Percentiles rank a stretch among this genome's conserved stretches.
Conservation (phyloP, 2,329 filamentous ascomycete genomes). For the Microascus cirrosus region DNA sequence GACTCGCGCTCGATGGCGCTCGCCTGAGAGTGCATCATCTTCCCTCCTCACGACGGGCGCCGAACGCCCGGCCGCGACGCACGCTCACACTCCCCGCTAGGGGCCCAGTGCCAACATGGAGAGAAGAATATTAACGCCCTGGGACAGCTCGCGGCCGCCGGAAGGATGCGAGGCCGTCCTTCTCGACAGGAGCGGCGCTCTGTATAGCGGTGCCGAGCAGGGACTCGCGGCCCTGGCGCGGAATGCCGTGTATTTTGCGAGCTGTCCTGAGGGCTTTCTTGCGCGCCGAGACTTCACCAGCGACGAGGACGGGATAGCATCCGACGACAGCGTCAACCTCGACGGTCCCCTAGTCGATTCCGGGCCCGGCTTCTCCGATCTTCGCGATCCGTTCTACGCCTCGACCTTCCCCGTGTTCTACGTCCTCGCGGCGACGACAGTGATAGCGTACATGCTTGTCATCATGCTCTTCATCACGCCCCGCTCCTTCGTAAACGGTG, state of each 20-base stretch:
- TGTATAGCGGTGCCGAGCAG: conserved; percentile 39
- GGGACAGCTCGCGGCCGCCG: conserved; percentile 1
- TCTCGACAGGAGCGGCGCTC: conserved; percentile 30
- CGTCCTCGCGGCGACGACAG: conserved; percentile 80
- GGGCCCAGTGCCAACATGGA: neutral
- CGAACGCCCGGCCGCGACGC: neutral
- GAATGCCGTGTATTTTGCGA: conserved; percentile 47
- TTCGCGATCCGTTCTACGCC: conserved; percentile 82
- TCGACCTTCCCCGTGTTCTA: conserved; percentile 91
- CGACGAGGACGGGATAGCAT: conserved; percentile 23
- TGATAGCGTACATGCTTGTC: conserved; percentile 83
- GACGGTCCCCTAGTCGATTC: conserved; percentile 16
- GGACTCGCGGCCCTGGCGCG: conserved; percentile 44
- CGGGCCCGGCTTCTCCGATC: conserved; percentile 40
- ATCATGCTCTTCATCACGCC: conserved; percentile 92
- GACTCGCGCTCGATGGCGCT: conserved; percentile 1
- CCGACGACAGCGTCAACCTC: conserved; percentile 22
- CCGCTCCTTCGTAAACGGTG: conserved; percentile 83
- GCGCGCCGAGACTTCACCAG: conserved; percentile 22
- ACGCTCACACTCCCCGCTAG: neutral
- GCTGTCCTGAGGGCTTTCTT: conserved; percentile 23
- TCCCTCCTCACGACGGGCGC: neutral
- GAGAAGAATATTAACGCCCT: neutral
- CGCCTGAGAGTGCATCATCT: neutral
- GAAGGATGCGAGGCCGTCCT: conserved; percentile 26